Percentiles rank a stretch among this genome's conserved stretches.
Evolutionary conservation across 495 filamentous ascomycete species (phyloP).

Genomic region (Amniculicola lignicola): DNA sequence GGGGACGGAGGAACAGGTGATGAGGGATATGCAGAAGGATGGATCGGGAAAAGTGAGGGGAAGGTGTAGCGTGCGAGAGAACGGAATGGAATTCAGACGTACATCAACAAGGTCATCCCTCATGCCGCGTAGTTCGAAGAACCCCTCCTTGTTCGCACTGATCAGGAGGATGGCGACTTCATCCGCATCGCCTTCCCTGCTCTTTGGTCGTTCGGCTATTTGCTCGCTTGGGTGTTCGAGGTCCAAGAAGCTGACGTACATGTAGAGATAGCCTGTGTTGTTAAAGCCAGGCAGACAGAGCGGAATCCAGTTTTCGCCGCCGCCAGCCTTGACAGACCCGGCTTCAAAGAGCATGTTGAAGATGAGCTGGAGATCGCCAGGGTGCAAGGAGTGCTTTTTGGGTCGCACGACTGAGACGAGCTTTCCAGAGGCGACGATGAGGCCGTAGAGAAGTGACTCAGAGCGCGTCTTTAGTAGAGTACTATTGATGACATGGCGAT

Average conservation of each 20-base stretch:
- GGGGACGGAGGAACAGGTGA: too few species aligned
- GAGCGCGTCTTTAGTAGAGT: constrained; percentile 73
- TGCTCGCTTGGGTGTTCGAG: constrained; percentile 45
- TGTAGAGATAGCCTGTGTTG: constrained; percentile 94
- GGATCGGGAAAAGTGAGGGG: too few species aligned
- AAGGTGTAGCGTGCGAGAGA: too few species aligned
- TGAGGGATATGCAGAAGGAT: too few species aligned
- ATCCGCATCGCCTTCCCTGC: constrained; percentile 53
- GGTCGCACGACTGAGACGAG: constrained; percentile 93
- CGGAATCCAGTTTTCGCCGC: constrained; percentile 96
- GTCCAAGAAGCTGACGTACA: constrained; percentile 93
- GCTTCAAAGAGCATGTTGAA: constrained; percentile 99
- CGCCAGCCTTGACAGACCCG: constrained; percentile 78
- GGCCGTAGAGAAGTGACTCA: constrained; percentile 79
- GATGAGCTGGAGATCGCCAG: constrained; percentile 90
- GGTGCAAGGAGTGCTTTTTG: constrained; percentile 91
- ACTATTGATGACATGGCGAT: constrained; percentile 82
- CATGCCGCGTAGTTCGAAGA: constrained; percentile 86
- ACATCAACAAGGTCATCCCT: constrained; percentile 72
- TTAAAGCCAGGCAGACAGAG: constrained; percentile 97
- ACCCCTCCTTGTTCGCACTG: constrained; percentile 85
- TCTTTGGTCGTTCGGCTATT: constrained; percentile 35
- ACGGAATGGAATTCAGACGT: too few species aligned
- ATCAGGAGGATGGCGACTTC: constrained; percentile 90
- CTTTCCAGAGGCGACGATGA: constrained; percentile 89